Evolutionary conservation across 2,329 filamentous ascomycete species (phyloP).

Genomic region (Penicillium hesseltinei): DNA sequence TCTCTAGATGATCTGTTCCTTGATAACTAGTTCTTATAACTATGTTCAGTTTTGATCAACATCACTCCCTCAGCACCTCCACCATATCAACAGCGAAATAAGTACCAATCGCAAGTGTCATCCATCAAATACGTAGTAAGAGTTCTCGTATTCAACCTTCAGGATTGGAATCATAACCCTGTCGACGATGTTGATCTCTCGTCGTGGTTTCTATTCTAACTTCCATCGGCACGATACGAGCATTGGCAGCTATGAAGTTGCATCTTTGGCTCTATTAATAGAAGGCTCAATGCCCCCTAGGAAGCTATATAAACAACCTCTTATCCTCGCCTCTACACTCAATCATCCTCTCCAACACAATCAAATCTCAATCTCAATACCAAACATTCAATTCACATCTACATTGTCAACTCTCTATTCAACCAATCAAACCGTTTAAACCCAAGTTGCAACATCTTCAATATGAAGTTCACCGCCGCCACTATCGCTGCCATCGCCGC

Average conservation of each 20-base stretch:
- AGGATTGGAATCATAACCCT: background rate
- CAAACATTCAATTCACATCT: background rate
- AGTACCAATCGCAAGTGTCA: background rate
- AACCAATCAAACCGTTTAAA: background rate
- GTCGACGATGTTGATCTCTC: background rate
- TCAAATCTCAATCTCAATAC: background rate
- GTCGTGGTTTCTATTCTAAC: background rate
- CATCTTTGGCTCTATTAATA: background rate
- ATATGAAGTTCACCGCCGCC: constrained; percentile 12
- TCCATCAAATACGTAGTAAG: background rate
- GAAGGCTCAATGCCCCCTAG: background rate
- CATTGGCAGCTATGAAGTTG: background rate
- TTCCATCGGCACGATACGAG: background rate
- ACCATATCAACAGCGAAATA: background rate
- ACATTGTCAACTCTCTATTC: background rate
- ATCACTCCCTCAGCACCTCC: background rate
- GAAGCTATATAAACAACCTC: background rate
- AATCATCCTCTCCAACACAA: background rate
- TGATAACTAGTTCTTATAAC: background rate
- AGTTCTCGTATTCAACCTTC: background rate
- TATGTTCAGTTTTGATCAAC: background rate
- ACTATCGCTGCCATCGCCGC: constrained; percentile 5
- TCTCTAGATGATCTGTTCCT: background rate
- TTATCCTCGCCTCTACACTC: background rate
- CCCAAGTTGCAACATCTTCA: background rate